These are phyloP conservation scores for Nakaseomyces delphensis DNA, from an alignment of 1,139 yeast species.

Conservation along the genomic window DNA sequence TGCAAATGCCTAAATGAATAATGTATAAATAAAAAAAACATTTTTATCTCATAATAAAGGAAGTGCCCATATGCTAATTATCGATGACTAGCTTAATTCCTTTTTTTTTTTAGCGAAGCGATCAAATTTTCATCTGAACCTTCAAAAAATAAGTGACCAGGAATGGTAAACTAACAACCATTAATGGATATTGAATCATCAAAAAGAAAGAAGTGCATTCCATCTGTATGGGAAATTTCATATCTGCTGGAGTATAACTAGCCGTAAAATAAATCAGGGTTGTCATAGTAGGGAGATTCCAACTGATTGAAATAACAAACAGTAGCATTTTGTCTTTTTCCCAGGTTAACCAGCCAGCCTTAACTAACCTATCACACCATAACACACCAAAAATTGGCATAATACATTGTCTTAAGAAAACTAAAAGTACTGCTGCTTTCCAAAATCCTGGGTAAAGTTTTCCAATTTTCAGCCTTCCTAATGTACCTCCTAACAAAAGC, in stretches of 20 bases:
- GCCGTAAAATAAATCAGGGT: slow-evolving; percentile 64
- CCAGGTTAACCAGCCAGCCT: slow-evolving; percentile 39
- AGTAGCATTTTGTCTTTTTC: slow-evolving; percentile 46
- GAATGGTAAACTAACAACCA: slow-evolving; percentile 55
- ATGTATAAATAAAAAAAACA: too few species aligned
- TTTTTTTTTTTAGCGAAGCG: too few species aligned
- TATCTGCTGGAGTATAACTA: slow-evolving; percentile 52
- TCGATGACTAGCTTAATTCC: too few species aligned
- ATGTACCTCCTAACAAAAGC: slow-evolving; percentile 70
- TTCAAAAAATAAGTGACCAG: slow-evolving; percentile 52
- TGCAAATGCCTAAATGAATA: neutral
- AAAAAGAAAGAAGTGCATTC: slow-evolving; percentile 61
- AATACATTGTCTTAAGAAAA: slow-evolving; percentile 39
- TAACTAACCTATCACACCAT: slow-evolving; percentile 40
- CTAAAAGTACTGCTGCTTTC: slow-evolving; percentile 42
- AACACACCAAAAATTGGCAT: slow-evolving; percentile 53
- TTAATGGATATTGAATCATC: slow-evolving; percentile 51
- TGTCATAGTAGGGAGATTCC: slow-evolving; percentile 63
- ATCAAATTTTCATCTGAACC: slow-evolving; percentile 31
- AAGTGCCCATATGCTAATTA: neutral
- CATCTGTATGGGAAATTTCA: slow-evolving; percentile 55
- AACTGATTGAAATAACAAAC: slow-evolving; percentile 58
- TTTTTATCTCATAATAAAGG: too few species aligned
- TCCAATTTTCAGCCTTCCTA: slow-evolving; percentile 58
- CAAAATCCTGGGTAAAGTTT: slow-evolving; percentile 58